phyloP scores from a whole-genome alignment of 768 basidiomycete genomes.

The Udeniomyces megalosporus region DNA sequence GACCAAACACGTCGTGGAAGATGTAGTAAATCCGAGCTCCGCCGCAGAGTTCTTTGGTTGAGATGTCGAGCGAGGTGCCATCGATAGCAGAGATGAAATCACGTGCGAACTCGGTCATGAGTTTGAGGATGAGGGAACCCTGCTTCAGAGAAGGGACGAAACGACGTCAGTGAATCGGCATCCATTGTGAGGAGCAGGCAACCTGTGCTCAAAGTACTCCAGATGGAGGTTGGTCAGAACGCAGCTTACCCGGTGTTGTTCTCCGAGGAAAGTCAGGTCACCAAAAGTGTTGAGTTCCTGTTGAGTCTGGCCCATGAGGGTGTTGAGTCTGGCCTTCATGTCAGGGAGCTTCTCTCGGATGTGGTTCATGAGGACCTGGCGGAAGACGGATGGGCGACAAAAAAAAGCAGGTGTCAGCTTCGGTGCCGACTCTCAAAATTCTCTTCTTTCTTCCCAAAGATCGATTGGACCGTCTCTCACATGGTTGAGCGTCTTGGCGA shows the following conservation, averaged over 20 bases:
- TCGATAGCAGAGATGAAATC: conserved; percentile 97
- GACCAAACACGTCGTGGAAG: conserved; percentile 95
- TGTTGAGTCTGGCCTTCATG: conserved; percentile 97
- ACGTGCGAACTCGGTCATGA: conserved; percentile 97
- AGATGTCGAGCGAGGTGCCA: conserved; percentile 87
- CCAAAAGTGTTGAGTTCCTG: conserved; percentile 96
- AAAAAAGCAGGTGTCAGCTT: background rate
- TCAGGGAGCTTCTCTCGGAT: conserved; percentile 97
- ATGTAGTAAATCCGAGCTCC: conserved; percentile 98
- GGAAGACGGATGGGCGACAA: too few species aligned
- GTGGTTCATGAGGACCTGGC: conserved; percentile 77
- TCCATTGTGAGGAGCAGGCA: conserved; percentile 15
- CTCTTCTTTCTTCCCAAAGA: background rate
- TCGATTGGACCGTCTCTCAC: conserved; percentile 36
- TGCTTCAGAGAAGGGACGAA: conserved; percentile 3
- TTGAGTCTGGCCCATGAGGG: conserved; percentile 95
- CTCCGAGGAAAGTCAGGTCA: conserved; percentile 77
- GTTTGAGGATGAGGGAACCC: conserved; percentile 72
- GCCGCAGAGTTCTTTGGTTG: conserved; percentile 94
- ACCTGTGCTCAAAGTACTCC: too few species aligned
- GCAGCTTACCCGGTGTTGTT: conserved; percentile 45
- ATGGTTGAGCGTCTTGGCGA: conserved; percentile 85
- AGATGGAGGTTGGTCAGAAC: too few species aligned
- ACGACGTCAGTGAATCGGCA: conserved; percentile 35
- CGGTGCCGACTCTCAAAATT: background rate